These are phyloP conservation scores for Pseudocercospora musae DNA, from an alignment of 2,329 filamentous ascomycete genomes.

Conservation along the genomic window DNA sequence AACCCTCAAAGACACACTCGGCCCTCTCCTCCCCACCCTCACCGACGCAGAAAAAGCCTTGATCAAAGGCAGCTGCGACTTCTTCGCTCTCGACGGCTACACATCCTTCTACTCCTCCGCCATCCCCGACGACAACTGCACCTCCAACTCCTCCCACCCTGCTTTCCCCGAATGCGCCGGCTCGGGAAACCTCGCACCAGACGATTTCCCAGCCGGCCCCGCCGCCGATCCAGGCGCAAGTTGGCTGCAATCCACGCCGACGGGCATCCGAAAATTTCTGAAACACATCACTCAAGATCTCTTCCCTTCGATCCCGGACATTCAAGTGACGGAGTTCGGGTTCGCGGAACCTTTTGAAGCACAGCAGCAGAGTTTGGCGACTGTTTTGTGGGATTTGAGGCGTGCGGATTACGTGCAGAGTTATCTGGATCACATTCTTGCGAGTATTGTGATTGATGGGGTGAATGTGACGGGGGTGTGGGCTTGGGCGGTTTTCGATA, in stretches of 20 bases:
- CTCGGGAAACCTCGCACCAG: conserved; percentile 31
- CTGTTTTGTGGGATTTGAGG: conserved; percentile 32
- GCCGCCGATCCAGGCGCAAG: conserved; percentile 35
- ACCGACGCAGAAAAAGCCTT: conserved; percentile 33
- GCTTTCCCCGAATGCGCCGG: conserved; percentile 43
- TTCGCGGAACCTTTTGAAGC: conserved; percentile 38
- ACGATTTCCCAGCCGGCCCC: conserved; percentile 46
- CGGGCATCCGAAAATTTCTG: conserved; percentile 36
- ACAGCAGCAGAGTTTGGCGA: too few relatives aligned
- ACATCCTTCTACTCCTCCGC: conserved; percentile 36
- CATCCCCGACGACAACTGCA: conserved; percentile 37
- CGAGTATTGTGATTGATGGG: conserved; percentile 35
- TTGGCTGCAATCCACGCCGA: conserved; percentile 38
- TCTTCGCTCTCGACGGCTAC: conserved; percentile 40
- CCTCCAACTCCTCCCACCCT: conserved; percentile 39
- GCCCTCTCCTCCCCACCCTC: conserved; percentile 34
- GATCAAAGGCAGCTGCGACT: conserved; percentile 36
- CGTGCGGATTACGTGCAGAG: conserved; percentile 33
- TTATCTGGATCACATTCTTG: conserved; percentile 37
- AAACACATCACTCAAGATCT: conserved; percentile 38
- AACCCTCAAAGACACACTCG: conserved; percentile 37
- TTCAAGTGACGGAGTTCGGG: conserved; percentile 39
- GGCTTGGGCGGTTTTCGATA: conserved; percentile 40
- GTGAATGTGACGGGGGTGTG: conserved; percentile 36
- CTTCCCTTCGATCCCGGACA: conserved; percentile 41